Percentiles rank a stretch among this genome's conserved stretches.
Conservation (phyloP, 306 rosid species). For the Sechiopsis laciniata region DNA sequence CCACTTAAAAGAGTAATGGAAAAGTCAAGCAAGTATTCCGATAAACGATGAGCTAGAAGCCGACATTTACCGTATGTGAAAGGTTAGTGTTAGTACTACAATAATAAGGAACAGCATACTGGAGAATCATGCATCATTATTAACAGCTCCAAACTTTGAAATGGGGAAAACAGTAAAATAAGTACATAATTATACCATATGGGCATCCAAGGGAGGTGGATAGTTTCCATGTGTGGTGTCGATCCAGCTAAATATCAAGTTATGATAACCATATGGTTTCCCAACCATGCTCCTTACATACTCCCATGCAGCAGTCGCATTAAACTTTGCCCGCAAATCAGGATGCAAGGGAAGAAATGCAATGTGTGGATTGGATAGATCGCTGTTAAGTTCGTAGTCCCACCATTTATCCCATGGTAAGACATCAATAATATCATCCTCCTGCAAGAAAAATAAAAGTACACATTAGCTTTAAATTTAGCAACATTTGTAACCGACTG, state of each 20-base stretch:
- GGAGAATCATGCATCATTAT: neutral
- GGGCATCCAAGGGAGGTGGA: slow-evolving; percentile 97
- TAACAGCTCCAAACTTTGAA: neutral
- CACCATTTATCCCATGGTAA: slow-evolving; percentile 98
- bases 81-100: neutral
- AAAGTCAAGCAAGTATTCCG: neutral
- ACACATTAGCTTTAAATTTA: neutral
- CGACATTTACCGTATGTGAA: neutral
- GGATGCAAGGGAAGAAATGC: slow-evolving; percentile 93
- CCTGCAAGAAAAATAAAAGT: slow-evolving; percentile 41
- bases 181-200: slow-evolving; percentile 44
- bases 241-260: slow-evolving; percentile 96
- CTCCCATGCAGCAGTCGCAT: slow-evolving; percentile 98
- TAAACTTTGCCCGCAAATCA: slow-evolving; percentile 64
- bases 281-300: slow-evolving; percentile 81
- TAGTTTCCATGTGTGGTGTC: slow-evolving; percentile 68
- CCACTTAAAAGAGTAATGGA: neutral
- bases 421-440: slow-evolving; percentile 73
- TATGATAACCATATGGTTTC: slow-evolving; percentile 88
- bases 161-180: neutral
- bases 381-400: slow-evolving; percentile 75
- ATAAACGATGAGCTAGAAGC: slow-evolving; percentile 1
- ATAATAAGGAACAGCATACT: neutral
- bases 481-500: neutral
- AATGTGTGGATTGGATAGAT: slow-evolving; percentile 85